A percentile compares a stretch with the other conserved stretches of the same genome.
Evolutionary conservation across 306 rosid species (phyloP).

Genomic region (Sechiopsis laciniata): DNA sequence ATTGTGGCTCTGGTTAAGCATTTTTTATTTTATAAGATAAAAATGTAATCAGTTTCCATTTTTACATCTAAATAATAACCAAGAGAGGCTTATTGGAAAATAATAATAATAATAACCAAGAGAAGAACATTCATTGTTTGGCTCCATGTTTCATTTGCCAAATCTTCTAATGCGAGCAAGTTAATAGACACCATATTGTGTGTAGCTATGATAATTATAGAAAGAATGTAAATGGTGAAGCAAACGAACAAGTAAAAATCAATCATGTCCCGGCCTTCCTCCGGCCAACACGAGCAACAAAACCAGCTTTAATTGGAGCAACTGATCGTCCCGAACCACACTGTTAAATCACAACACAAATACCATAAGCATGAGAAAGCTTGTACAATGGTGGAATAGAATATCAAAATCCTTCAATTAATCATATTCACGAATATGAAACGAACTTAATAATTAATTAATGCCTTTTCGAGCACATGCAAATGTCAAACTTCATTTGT

Average conservation of each 20-base stretch:
- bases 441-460: no score
- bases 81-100: not conserved
- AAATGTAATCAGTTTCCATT: not conserved
- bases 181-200: no score
- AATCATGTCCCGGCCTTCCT: constrained; percentile 66
- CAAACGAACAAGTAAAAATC: constrained; percentile 8
- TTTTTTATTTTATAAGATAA: not conserved
- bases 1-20: no score
- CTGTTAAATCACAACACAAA: constrained; percentile 43
- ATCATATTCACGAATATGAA: not conserved
- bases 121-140: not conserved
- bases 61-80: not conserved
- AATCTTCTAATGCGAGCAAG: not conserved
- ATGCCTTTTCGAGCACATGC: no score
- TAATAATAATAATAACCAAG: not conserved
- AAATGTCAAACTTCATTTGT: not conserved
- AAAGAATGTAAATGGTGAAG: no score
- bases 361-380: not conserved
- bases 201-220: no score
- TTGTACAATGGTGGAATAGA: not conserved
- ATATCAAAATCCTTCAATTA: no score
- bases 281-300: constrained; percentile 95
- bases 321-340: constrained; percentile 95
- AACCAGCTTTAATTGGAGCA: constrained; percentile 94
- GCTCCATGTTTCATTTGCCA: not conserved